Evolutionary conservation across 176 grass and related monocot genomes (phyloP), one percentile per base, ranked within the genome.

Genomic region (Oryza coarctata): DNA sequence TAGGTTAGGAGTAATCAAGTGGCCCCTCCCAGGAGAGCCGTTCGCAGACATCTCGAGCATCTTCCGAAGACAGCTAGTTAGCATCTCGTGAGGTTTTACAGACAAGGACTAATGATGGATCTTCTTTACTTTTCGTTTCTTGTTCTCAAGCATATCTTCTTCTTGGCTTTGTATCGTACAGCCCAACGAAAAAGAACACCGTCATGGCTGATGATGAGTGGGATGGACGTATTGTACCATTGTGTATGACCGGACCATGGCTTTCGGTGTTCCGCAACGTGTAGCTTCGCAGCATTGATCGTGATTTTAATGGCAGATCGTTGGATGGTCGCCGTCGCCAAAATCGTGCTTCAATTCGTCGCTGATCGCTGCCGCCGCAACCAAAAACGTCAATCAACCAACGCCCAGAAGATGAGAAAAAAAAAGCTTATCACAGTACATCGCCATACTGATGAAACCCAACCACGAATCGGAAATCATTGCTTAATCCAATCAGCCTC

Each of bases 301-400:
- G 39, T 3, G 41, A 47, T 41, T 75, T 75, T 40, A 28, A 35
- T 1, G 40, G 3, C 36, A 40, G 6, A 18, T 78, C 12, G 88
- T 73, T 82, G 83, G 68, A 30, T 35, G 67, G 83, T 82, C 88
- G 27, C 79, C 67, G 22, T 78, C 83, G 17, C 12, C 64, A 31
- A 23, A 23, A n/a, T 15, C 45, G 71, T 44, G 62, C 28, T 41
- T 52, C 41, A 10, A 55, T 60, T 60, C 44, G 55, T 33, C 32
- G 32, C 32, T 33, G 32, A 33, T 33, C 32, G 32, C 32, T 33
- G 32, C 32, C 4, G 32, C 32, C 32, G 32, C 32, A 33, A 33
- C 32, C 32, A 33, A 33, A 33, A 33, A 33, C 32, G 32, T 61
- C 15, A 60, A 69, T 62, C 70, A 80, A 61, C 77, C 3, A 6